Evolutionary conservation across 2,329 filamentous ascomycete genomes (phyloP), one percentile per base, ranked within the genome.

Genomic region (Fonsecaea multimorphosa): DNA sequence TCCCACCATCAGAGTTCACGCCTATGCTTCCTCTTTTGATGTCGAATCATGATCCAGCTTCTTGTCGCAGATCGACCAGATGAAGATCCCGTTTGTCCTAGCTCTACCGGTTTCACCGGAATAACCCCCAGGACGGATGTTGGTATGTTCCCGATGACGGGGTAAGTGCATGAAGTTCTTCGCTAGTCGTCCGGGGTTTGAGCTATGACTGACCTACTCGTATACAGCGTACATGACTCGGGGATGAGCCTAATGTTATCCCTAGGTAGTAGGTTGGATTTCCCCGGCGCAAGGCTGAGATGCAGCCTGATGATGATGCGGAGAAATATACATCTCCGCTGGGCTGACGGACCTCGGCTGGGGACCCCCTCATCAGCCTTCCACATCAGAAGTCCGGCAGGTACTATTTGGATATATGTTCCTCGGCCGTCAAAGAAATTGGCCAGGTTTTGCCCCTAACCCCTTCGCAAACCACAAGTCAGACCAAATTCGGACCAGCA

Each of bases 81-180:
- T 19, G 16, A n/a, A n/a, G 38, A 27, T 27, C 44, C 19, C 9
- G 9, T 49, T 16, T 49, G 44, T 24, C 22, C 22, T 49, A 24
- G 19, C 7, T 49, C 44, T 27, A 27, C 7, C 9, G 4, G 7
- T 49, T 27, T 12, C 44, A 1, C 2, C 44, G 44, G 44, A 49
- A 24, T 49, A 27, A 49, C 44, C 44, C 44, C 44, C 40, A 7
- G 14, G 4, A 49, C 22, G 19, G 44, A 49, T 49, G 22, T 9
- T 49, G 44, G 14, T 8, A 12, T 12, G 6, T 5, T 12, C 4
- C 22, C 3, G 3, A 22, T 8, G 19, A 16, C 44, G 44, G 44
- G 44, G 44, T 49, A 49, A 22, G 44, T 49, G 44, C 44, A 49
- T 49, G 11, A 49, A 24, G n/a, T n/a, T 46, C 44, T 49, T 12